A percentile compares a stretch with the other conserved stretches of the same genome.
Conservation (phyloP, 2,329 filamentous ascomycete species). For the Beauveria scarabaeidicola region DNA sequence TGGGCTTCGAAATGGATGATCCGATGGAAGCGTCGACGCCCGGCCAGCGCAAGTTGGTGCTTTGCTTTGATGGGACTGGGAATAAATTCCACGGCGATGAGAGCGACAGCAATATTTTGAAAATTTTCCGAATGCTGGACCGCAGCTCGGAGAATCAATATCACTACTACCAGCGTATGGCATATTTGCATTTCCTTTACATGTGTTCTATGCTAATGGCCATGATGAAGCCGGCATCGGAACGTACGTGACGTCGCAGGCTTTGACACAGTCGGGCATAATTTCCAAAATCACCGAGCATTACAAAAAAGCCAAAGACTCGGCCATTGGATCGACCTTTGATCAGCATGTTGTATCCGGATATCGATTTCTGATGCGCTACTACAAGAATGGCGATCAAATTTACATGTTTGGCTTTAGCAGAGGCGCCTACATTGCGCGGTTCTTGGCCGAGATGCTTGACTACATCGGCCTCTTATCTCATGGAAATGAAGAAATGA, state of each 20-base stretch:
- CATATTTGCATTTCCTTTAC: accelerated
- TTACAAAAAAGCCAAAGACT: slow-evolving; percentile 68
- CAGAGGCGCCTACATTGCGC: slow-evolving; percentile 63
- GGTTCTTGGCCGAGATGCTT: slow-evolving; percentile 75
- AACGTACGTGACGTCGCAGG: slow-evolving; percentile 58
- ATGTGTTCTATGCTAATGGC: not conserved
- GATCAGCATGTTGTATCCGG: slow-evolving; percentile 76
- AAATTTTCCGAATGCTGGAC: slow-evolving; percentile 63
- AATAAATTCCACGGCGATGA: slow-evolving; percentile 57
- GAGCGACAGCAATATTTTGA: slow-evolving; percentile 57
- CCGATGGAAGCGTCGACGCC: not conserved
- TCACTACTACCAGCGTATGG: slow-evolving; percentile 53
- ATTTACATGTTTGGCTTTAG: slow-evolving; percentile 71
- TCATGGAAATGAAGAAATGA: slow-evolving; percentile 79
- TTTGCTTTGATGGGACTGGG: slow-evolving; percentile 57
- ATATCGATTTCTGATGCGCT: slow-evolving; percentile 71
- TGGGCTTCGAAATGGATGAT: not conserved
- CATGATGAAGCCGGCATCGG: slow-evolving; percentile 53
- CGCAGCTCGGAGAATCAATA: slow-evolving; percentile 53
- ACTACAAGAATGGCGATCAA: slow-evolving; percentile 55
- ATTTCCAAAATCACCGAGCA: slow-evolving; percentile 53
- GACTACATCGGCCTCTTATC: slow-evolving; percentile 73
- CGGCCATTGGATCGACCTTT: slow-evolving; percentile 71
- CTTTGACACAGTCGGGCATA: slow-evolving; percentile 48
- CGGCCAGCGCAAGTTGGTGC: slow-evolving; percentile 39